Evolutionary conservation across 1,284 basidiomycete species (phyloP).

Genomic region (Lentinula novae-zelandiae): DNA sequence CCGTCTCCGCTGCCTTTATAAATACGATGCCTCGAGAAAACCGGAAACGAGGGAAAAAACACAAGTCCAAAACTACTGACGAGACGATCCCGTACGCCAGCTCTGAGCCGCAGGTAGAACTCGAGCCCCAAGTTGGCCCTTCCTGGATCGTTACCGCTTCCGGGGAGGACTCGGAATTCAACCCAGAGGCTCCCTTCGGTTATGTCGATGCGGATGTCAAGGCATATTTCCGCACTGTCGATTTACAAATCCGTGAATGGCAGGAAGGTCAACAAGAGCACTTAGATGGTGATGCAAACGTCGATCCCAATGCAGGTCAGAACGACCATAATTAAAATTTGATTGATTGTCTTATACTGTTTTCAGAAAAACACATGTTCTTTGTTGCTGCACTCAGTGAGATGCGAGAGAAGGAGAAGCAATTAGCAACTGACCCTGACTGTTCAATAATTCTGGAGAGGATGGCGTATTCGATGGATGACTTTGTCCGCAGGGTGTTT

Average conservation of each 20-base stretch:
- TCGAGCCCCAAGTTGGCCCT: constrained; percentile 34
- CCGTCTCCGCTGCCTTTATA: neutral
- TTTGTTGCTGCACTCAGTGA: constrained; percentile 82
- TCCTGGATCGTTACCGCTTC: constrained; percentile 62
- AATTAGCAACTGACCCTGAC: constrained; percentile 88
- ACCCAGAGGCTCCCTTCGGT: constrained; percentile 81
- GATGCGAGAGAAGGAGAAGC: constrained; percentile 82
- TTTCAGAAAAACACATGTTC: constrained; percentile 75
- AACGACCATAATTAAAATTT: constrained; percentile 11
- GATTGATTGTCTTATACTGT: constrained; percentile 8
- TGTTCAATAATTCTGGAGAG: constrained; percentile 86
- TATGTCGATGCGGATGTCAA: constrained; percentile 85
- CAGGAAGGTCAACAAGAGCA: constrained; percentile 45
- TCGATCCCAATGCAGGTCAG: constrained; percentile 76
- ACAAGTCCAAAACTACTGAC: constrained; percentile 46
- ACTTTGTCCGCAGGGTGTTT: constrained; percentile 87
- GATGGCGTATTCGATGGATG: constrained; percentile 89
- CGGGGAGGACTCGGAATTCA: constrained; percentile 30
- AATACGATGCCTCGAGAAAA: constrained; percentile 66
- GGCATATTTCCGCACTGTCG: constrained; percentile 87
- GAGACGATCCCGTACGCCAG: neutral
- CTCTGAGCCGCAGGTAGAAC: neutral
- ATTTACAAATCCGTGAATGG: constrained; percentile 84
- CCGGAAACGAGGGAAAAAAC: constrained; percentile 73
- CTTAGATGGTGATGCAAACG: constrained; percentile 42